These are phyloP conservation scores for Corylus americana DNA, from an alignment of 306 rosid genomes.

Conservation along the genomic window DNA sequence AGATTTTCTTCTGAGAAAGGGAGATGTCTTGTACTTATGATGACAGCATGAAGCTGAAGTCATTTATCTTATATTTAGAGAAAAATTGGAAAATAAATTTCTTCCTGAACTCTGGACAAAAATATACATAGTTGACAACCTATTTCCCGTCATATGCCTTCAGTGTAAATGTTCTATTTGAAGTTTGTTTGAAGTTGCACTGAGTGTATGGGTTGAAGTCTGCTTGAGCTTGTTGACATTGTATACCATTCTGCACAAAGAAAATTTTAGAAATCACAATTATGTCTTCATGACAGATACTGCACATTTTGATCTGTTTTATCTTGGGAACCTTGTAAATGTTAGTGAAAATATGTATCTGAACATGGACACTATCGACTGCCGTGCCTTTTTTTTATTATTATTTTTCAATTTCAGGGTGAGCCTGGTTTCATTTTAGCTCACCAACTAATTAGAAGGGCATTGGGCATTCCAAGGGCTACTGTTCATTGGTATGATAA, in stretches of 20 bases:
- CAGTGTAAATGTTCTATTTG: neutral
- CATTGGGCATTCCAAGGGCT: conserved; percentile 65
- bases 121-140: neutral
- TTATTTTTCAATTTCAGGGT: conserved; percentile 49
- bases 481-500: conserved; percentile 94
- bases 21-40: neutral
- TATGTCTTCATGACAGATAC: neutral
- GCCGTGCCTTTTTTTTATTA: neutral
- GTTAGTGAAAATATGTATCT: neutral
- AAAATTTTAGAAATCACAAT: neutral
- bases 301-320: neutral
- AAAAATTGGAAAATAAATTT: neutral
- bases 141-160: neutral
- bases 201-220: neutral
- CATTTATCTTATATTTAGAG: neutral
- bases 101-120: too few relatives aligned
- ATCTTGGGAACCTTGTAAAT: neutral
- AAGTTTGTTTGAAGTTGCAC: neutral
- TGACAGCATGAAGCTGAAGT: neutral
- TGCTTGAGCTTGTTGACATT: neutral
- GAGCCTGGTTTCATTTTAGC: conserved; percentile 74
- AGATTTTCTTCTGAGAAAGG: neutral
- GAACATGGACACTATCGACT: neutral
- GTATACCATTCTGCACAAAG: neutral
- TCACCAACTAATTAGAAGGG: conserved; percentile 63